Evolutionary conservation across 2,329 filamentous ascomycete species (phyloP), one percentile per base, ranked within the genome.

Genomic region (Claviceps fusiformis): DNA sequence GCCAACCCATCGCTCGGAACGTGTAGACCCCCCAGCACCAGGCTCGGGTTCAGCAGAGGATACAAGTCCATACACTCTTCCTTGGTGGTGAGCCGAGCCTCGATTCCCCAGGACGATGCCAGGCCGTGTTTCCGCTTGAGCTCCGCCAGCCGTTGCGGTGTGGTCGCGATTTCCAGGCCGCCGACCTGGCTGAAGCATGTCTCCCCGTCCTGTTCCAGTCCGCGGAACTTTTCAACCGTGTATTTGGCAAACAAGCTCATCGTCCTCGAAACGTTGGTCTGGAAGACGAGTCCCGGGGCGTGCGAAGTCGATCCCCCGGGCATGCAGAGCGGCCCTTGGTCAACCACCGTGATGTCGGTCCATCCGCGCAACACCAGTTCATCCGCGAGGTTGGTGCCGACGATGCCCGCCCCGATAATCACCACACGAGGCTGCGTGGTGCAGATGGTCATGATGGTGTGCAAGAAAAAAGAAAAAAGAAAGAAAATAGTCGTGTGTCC

Each of bases 221-320:
- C 77, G 5, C 75, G 65, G 0, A 85, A 67, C 63, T 85, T 85
- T 54, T 82, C 71, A 6, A 83, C 74, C 0, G 81, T 85, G 63
- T 85, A 85, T 49, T 73, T 73, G 2, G 81, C 82, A 53, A 85
- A 75, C 3, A 71, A 64, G 5, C 75, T 81, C 78, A 85, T 72
- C 0, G 76, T 77, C 63, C 76, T 80, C 50, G 75, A 80, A 1
- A 70, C 65, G 52, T 78, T 83, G 8, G 79, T 83, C 62, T 85
- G 81, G 61, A 83, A 85, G 0, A 85, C 81, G 3, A 85, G 72
- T 0, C 81, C 81, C 0, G 81, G 81, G 5, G 81, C 81, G 59
- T 85, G 81, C 7, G 81, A 84, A 7, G 82, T 84, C 33, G 82
- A 85, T 48, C 81, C 81, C 31, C 82, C 81, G 0, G 81, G 81